Percentiles rank a stretch among this genome's conserved stretches.
phyloP scores from a whole-genome alignment of 2,329 filamentous ascomycete species.

The Cercospora sp. region DNA sequence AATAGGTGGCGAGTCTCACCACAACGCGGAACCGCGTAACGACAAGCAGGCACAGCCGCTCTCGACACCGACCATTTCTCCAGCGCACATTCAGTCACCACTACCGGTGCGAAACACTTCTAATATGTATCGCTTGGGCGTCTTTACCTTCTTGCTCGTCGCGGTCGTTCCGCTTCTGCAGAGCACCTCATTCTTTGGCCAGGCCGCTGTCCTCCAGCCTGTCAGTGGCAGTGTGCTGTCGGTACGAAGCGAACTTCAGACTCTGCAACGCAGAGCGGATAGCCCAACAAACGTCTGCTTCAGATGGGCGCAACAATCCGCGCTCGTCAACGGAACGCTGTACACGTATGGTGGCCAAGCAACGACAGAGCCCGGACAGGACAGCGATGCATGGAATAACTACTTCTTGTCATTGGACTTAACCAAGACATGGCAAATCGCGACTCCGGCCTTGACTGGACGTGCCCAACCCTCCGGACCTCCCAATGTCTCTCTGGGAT shows the following conservation, averaged over 20 bases:
- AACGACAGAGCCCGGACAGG: constrained; percentile 59
- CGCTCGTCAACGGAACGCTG: constrained; percentile 71
- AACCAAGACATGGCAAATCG: constrained; percentile 69
- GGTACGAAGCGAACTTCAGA: constrained; percentile 18
- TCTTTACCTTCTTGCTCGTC: constrained; percentile 32
- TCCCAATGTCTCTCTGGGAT: constrained; percentile 70
- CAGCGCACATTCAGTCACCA: constrained; percentile 24
- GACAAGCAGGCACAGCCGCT: background rate
- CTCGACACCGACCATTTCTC: constrained; percentile 1
- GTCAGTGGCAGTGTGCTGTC: constrained; percentile 37
- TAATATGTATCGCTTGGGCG: constrained; percentile 34
- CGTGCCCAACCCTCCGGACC: constrained; percentile 67
- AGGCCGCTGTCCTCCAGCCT: constrained; percentile 32
- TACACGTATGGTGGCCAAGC: constrained; percentile 75
- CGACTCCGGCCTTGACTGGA: constrained; percentile 62
- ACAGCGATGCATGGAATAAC: constrained; percentile 70
- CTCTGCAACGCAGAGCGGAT: constrained; percentile 29
- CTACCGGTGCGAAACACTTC: constrained; percentile 25
- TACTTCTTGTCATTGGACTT: constrained; percentile 72
- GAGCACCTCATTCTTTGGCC: constrained; percentile 27
- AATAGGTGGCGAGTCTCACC: constrained; percentile 18
- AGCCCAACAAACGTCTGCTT: constrained; percentile 61
- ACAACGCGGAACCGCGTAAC: constrained; percentile 5
- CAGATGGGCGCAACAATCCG: constrained; percentile 66
- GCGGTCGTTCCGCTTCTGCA: constrained; percentile 35